Base-by-base conservation (phyloP, 306 rosid species). In the Neltuma alba region DNA sequence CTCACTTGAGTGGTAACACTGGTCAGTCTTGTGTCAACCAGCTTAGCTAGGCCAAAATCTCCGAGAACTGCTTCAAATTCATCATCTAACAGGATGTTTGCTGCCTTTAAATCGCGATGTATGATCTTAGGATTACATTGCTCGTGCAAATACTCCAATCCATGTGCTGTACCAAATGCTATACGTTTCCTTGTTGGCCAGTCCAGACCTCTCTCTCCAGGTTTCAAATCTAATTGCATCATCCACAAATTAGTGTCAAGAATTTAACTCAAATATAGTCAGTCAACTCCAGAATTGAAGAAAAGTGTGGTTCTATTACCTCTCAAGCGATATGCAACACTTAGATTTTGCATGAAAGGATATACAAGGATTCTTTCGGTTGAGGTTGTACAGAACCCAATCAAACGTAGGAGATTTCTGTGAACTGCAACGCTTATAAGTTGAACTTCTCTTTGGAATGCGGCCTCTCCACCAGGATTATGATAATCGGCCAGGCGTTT, bases 71-170 rank as follows among this genome's bases (percentile, higher is more conserved):
- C 88, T 84, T 92, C 99, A 78, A 95, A 92, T n/a, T 92, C 84
- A 34, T 89, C 96, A 72, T 95, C 97, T 70, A 92, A 81, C 33
- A 95, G 88, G 80, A 95, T 95, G 70, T 95, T 95, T 40, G 99
- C 99, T 30, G 97, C 99, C 91, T 95, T 95, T 9, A 95, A 83
- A 85, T 95, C 99, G 27, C 99, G 97, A 73, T 95, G 99, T 71
- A 95, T 90, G 75, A 95, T 92, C 91, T 90, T 92, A 3, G 98
- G 98, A 86, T 87, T 85, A 72, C 98, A 94, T 36, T 91, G 92
- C 76, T 92, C 99, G 25, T 95, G 99, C 23, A 95, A 85, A 79
- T 95, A 95, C 83, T 89, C 98, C 86, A 95, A 88, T 33, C 99
- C 89, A 36, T 83, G 87, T 0, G 89, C 89, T 7, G 89, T 83